Conservation (phyloP, 352 stramenopile species). For the Phytophthora pini region DNA sequence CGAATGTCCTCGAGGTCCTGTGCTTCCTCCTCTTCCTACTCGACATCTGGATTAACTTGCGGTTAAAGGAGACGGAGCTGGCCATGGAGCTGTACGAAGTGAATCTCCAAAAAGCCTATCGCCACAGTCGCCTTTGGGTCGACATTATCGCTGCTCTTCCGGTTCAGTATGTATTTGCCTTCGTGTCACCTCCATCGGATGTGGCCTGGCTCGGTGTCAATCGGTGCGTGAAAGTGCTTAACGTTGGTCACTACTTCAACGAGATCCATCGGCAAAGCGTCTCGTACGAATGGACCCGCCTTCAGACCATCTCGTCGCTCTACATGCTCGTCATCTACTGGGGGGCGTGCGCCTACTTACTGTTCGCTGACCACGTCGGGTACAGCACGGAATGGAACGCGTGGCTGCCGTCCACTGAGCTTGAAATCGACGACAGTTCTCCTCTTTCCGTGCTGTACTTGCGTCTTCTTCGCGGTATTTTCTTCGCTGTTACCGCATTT, state of each 20-base stretch:
- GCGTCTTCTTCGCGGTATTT: slow-evolving; percentile 56
- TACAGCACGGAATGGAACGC: slow-evolving; percentile 55
- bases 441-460: slow-evolving; percentile 11
- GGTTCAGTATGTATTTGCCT: neutral
- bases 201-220: neutral
- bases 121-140: neutral
- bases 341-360: neutral
- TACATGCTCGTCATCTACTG: neutral
- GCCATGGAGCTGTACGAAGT: neutral
- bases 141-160: neutral
- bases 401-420: slow-evolving; percentile 42
- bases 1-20: neutral
- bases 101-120: neutral
- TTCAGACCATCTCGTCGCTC: neutral
- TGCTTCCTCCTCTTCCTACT: neutral
- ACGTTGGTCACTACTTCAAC: neutral
- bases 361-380: neutral
- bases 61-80: neutral
- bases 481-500: slow-evolving; percentile 65
- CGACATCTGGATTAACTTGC: neutral
- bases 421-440: neutral
- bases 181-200: neutral
- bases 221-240: neutral
- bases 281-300: neutral
- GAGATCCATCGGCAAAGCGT: neutral